These are phyloP conservation scores for Trichosanthes cucumerina DNA, from an alignment of 306 rosid species.

Conservation along the genomic window DNA sequence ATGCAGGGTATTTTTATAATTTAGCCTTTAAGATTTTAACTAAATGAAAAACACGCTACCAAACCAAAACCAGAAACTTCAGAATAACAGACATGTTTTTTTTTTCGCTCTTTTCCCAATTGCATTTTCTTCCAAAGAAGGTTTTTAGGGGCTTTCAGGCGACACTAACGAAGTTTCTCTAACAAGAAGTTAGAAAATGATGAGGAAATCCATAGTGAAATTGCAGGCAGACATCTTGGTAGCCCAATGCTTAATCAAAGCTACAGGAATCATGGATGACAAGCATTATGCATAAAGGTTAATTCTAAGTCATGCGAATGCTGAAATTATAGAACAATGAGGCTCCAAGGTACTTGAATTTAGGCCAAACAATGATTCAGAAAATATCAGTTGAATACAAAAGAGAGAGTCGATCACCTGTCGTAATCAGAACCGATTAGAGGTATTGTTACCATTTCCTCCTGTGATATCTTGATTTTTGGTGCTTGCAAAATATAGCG, in stretches of 20 bases:
- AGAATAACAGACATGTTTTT: background rate
- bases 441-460: slow-evolving; percentile 92
- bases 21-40: no score
- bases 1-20: no score
- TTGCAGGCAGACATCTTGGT: background rate
- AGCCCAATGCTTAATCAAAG: background rate
- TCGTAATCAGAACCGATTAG: slow-evolving; percentile 60
- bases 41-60: background rate
- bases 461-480: slow-evolving; percentile 87
- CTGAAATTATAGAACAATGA: background rate
- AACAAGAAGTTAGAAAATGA: background rate
- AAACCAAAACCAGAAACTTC: background rate
- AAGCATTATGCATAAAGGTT: background rate
- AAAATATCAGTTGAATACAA: background rate
- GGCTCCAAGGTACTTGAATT: background rate
- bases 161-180: background rate
- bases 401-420: slow-evolving; percentile 27
- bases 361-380: background rate
- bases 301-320: background rate
- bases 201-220: background rate
- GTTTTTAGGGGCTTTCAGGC: background rate
- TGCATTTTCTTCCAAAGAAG: background rate
- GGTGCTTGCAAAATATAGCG: slow-evolving; percentile 95
- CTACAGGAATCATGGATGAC: background rate
- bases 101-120: background rate